phyloP scores from a whole-genome alignment of 1,284 basidiomycete species.

The Trametes versicolor region DNA sequence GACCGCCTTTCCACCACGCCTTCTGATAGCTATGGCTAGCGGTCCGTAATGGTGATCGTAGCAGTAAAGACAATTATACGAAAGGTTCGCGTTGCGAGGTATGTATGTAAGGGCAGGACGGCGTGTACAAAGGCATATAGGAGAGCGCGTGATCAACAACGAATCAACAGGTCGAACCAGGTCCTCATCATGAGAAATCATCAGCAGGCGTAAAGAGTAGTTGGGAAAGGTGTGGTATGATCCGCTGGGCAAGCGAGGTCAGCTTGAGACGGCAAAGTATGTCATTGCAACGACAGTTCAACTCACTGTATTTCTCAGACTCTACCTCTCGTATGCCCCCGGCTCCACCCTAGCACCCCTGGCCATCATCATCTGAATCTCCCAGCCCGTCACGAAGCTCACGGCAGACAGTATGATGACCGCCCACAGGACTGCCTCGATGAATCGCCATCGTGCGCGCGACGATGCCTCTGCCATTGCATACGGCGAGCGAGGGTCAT shows the following conservation, averaged over 20 bases:
- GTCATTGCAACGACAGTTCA: neutral
- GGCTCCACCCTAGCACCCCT: slow-evolving; percentile 22
- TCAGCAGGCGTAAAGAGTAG: too few species aligned
- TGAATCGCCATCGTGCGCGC: slow-evolving; percentile 44
- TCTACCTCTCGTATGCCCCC: slow-evolving; percentile 14
- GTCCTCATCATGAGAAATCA: too few species aligned
- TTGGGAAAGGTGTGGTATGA: too few species aligned
- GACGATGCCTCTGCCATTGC: slow-evolving; percentile 40
- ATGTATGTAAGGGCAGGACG: too few species aligned
- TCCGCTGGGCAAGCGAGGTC: too few species aligned
- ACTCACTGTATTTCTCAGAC: neutral
- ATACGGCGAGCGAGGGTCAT: slow-evolving; percentile 45
- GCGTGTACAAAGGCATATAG: too few species aligned
- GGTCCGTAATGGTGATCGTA: too few species aligned
- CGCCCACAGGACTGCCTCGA: slow-evolving; percentile 44
- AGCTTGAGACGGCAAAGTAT: neutral
- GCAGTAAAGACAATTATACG: too few species aligned
- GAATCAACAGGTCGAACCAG: too few species aligned
- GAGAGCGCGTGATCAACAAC: too few species aligned
- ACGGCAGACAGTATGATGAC: slow-evolving; percentile 37
- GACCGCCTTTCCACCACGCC: neutral
- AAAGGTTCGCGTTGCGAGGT: too few species aligned
- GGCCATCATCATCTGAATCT: slow-evolving; percentile 35
- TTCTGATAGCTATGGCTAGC: neutral
- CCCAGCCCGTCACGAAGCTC: slow-evolving; percentile 40